A percentile compares a stretch with the other conserved stretches of the same genome.
Conservation (phyloP, 2,329 filamentous ascomycete species). For the Aotearoamyces nothofagi region DNA sequence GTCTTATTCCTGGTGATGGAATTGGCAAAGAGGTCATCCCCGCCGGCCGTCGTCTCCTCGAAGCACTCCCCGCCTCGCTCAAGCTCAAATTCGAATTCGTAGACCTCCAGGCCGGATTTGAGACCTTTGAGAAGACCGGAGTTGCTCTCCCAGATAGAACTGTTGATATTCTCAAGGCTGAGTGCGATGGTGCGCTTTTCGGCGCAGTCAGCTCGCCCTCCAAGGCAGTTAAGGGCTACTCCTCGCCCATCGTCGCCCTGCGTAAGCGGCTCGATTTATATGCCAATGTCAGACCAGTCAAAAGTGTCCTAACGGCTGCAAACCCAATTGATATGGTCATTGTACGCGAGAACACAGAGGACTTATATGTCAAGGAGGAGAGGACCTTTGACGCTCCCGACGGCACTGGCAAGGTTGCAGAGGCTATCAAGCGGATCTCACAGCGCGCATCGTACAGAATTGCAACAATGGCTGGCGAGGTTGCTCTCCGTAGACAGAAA, state of each 20-base stretch:
- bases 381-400: constrained; percentile 61
- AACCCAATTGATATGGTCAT: constrained; percentile 39
- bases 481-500: constrained; percentile 74
- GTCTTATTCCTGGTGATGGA: constrained; percentile 93
- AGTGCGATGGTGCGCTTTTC: constrained; percentile 93
- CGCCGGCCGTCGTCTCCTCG: constrained; percentile 77
- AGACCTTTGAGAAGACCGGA: constrained; percentile 83
- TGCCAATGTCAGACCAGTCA: constrained; percentile 94
- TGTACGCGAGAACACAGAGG: constrained; percentile 93
- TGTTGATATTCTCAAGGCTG: constrained; percentile 71
- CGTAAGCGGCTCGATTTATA: constrained; percentile 80
- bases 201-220: constrained; percentile 90
- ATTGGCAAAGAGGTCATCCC: constrained; percentile 98
- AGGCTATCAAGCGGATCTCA: constrained; percentile 95
- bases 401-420: constrained; percentile 65
- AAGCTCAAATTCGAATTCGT: constrained; percentile 90
- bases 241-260: constrained; percentile 53
- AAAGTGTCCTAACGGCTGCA: constrained; percentile 52
- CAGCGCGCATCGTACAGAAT: constrained; percentile 76
- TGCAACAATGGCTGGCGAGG: constrained; percentile 84
- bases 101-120: constrained; percentile 84
- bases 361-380: constrained; percentile 85
- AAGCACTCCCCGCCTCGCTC: constrained; percentile 82
- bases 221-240: constrained; percentile 85
- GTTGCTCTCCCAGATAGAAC: constrained; percentile 81